Percentiles rank a stretch among this genome's conserved stretches.
phyloP scores from a whole-genome alignment of 257 asterid species.

The Salvia hispanica region DNA sequence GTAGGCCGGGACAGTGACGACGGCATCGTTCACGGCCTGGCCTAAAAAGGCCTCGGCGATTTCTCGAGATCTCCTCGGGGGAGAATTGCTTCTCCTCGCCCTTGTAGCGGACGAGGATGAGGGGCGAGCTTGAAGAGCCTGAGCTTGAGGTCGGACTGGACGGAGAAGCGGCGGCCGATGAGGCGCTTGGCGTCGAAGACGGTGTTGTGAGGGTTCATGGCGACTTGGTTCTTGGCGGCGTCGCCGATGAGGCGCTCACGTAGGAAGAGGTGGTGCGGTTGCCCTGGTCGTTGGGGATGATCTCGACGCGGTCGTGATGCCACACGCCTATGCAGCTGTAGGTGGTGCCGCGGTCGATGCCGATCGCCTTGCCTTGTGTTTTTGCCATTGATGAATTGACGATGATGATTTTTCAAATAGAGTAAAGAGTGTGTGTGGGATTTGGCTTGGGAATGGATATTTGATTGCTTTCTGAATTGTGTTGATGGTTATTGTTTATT shows the following conservation, averaged over 20 bases:
- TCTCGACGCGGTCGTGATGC: conserved; percentile 60
- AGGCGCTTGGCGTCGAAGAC: conserved; percentile 59
- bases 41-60: conserved; percentile 57
- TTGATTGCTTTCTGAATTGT: background rate
- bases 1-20: conserved; percentile 46
- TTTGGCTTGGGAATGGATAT: background rate
- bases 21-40: conserved; percentile 45
- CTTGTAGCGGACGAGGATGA: conserved; percentile 43
- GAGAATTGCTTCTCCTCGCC: conserved; percentile 50
- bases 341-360: conserved; percentile 61
- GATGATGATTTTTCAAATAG: background rate
- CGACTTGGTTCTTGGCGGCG: conserved; percentile 49
- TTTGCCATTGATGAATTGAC: conserved; percentile 36
- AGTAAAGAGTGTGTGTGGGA: background rate
- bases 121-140: conserved; percentile 46
- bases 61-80: conserved; percentile 56
- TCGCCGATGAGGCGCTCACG: too few species aligned
- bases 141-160: conserved; percentile 49
- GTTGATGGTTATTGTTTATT: too few species aligned
- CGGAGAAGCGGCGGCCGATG: conserved; percentile 52
- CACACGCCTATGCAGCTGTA: conserved; percentile 63
- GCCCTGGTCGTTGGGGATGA: background rate
- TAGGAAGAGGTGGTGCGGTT: too few species aligned
- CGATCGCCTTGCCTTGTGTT: conserved; percentile 51
- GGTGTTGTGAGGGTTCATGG: conserved; percentile 56